Base-by-base conservation (phyloP, 2,329 filamentous ascomycete genomes). In the Pseudogymnoascus sp. region DNA sequence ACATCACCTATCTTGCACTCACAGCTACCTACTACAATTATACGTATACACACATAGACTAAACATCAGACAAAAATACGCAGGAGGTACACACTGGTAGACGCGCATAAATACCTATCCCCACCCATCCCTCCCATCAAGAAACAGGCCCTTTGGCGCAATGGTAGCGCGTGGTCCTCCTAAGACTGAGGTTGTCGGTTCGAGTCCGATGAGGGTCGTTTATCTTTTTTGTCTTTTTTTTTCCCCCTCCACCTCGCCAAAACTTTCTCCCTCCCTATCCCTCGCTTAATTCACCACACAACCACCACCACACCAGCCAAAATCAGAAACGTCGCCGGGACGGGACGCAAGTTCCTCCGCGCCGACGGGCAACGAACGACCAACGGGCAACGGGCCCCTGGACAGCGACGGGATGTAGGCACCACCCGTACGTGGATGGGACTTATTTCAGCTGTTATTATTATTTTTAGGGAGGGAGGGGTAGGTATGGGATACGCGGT, bases 161-260 rank as follows among this genome's bases (percentile, higher is more conserved):
- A 77, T 78, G 76, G 77, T 78, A 78, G 77, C 77, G 77, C 76
- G 77, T 74, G 75, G 76, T 77, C 77, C 77, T 79, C 77, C 78
- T 78, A 78, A 77, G 76, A 75, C 75, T 75, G 75, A 78, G 76
- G 75, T 74, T 76, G 75, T 73, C 75, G 75, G 75, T 75, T 75
- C 73, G 73, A 75, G 66, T 67, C 63, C 60, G 61, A 60, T 65
- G 63, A 46, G 59, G 59, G 53, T 59, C 53, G 53, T 18, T 59
- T 36, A 12, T 50, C 12, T 50, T 50, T 50, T 50, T 50, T 50
- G 4, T 7, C 16, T 28, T 56, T 56, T 56, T 5, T 56, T 28
- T 14, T 11, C 23, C 21, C 23, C 23, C 46, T 8, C 46, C 46
- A n/a, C 25, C 25, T 6, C 25, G 6, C 25, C 25, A 5, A 25